Base-by-base conservation (phyloP, 768 basidiomycete genomes). In the Tephrocybe sp. region DNA sequence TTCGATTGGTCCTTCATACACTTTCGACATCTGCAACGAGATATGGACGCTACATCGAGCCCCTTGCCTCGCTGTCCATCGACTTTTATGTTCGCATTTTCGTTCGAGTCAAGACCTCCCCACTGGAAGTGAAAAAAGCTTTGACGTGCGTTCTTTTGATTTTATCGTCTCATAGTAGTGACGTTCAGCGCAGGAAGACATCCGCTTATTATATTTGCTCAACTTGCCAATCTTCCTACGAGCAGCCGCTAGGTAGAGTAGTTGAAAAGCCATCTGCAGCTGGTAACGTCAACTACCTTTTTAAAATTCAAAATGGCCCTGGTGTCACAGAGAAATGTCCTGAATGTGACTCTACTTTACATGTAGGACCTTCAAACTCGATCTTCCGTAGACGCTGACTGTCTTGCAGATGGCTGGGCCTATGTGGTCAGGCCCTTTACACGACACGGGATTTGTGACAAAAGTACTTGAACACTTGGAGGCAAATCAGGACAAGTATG, bases 51-150 rank as follows among this genome's bases (percentile, higher is more conserved):
- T 90, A 86, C 63, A 92, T 99, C 54, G 80, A 88, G 58, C 97
- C 97, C 9, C 71, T 97, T 6, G 69, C 97, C 3, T 94, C 89
- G 0, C 74, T 99, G 26, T 96, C 93, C 14, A 96, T 99, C 62
- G 97, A 99, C 62, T 99, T 98, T 67, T 99, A 99, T 66, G 86
- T 97, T 21, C 87, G 97, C 3, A 62, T 98, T 17, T 99, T 98
- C 62, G 82, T 98, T 14, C 83, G 88, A 9, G 73, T 99, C 4
- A 74, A 81, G 46, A 78, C 86, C 0, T 75, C 84, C 3, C 86
- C 93, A 0, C 67, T 86, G 23, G 85, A 94, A 65, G 94, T 95
- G 37, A 99, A 99, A 69, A 85, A 83, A 54, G 70, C 81, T 4
- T 74, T 87, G 20, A 82, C 84, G 95, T 95, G 62, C 57, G 84